A percentile compares a stretch with the other conserved stretches of the same genome.
phyloP scores from a whole-genome alignment of 257 asterid species.

The Catharanthus roseus region DNA sequence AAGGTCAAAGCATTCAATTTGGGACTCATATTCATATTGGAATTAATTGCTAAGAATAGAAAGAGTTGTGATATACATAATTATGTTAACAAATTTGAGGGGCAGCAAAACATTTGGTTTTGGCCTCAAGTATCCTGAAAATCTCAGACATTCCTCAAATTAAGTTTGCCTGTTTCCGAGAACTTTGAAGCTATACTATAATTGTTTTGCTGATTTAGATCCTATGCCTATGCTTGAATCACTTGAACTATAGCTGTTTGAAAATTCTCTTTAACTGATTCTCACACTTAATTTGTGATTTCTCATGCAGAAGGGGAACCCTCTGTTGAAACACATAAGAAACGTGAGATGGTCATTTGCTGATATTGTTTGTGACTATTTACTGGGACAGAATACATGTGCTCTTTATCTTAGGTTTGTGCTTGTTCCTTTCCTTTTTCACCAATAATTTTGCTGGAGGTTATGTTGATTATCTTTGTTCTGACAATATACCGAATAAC shows the following conservation, averaged over 20 bases:
- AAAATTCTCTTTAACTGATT: background rate
- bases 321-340: conserved; percentile 87
- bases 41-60: background rate
- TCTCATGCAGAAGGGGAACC: conserved; percentile 86
- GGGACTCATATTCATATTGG: background rate
- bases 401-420: conserved; percentile 86
- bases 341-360: conserved; percentile 90
- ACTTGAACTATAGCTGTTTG: background rate
- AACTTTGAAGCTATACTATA: background rate
- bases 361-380: conserved; percentile 72
- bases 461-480: background rate
- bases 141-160: background rate
- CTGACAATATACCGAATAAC: background rate
- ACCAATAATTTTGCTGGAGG: background rate
- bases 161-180: background rate
- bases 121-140: background rate
- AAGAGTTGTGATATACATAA: background rate
- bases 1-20: background rate
- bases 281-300: background rate
- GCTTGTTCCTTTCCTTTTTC: conserved; percentile 1
- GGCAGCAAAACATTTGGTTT: background rate
- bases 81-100: background rate
- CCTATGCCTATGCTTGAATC: background rate
- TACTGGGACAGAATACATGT: conserved; percentile 73
- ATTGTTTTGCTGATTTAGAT: background rate